Evolutionary conservation across 805 yeast genomes (phyloP).

Genomic region (Teunomyces tritomae): DNA sequence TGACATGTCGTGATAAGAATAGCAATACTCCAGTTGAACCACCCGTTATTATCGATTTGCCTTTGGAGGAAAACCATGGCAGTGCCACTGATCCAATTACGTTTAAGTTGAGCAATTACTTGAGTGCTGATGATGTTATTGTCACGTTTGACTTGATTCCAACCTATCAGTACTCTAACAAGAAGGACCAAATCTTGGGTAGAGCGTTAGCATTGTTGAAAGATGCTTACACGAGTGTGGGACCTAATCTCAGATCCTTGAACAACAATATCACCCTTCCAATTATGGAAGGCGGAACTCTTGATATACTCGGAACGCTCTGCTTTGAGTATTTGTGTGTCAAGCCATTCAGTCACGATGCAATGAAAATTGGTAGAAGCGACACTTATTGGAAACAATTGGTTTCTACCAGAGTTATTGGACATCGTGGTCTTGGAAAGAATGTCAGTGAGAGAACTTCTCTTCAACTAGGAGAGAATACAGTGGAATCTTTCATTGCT

Average conservation of each 20-base stretch:
- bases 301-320: slow-evolving; percentile 75
- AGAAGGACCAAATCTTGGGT: slow-evolving; percentile 55
- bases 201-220: slow-evolving; percentile 77
- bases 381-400: slow-evolving; percentile 90
- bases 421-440: slow-evolving; percentile 94
- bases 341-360: slow-evolving; percentile 68
- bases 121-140: slow-evolving; percentile 50
- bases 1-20: slow-evolving; percentile 39
- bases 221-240: slow-evolving; percentile 62
- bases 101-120: slow-evolving; percentile 54
- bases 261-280: slow-evolving; percentile 69
- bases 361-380: slow-evolving; percentile 60
- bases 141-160: slow-evolving; percentile 86
- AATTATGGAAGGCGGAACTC: slow-evolving; percentile 64
- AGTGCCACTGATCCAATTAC: slow-evolving; percentile 71
- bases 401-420: slow-evolving; percentile 86
- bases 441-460: slow-evolving; percentile 70
- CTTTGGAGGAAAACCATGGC: slow-evolving; percentile 74
- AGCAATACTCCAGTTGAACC: slow-evolving; percentile 43
- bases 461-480: slow-evolving; percentile 91
- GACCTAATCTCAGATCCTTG: slow-evolving; percentile 63
- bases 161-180: slow-evolving; percentile 59
- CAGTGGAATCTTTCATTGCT: slow-evolving; percentile 90
- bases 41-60: slow-evolving; percentile 69
- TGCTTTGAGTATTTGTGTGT: slow-evolving; percentile 73